A percentile compares a stretch with the other conserved stretches of the same genome.
Conservation (phyloP, 2,329 filamentous ascomycete genomes). For the Aspergillus aculeatus region DNA sequence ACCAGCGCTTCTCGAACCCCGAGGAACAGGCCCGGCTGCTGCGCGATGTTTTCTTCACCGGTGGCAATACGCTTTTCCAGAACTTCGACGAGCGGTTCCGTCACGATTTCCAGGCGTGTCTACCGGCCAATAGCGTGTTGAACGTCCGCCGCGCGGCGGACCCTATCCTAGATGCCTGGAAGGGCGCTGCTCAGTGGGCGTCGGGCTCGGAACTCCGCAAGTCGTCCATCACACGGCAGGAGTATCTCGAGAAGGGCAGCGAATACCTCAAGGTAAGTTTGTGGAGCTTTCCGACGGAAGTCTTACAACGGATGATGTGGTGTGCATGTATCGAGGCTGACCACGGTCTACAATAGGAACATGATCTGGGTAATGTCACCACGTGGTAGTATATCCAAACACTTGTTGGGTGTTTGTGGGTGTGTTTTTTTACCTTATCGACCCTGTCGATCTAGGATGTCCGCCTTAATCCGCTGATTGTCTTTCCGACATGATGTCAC, state of each 20-base stretch:
- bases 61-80: constrained; percentile 83
- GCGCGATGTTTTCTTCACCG: constrained; percentile 86
- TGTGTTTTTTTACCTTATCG: neutral
- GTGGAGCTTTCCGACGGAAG: neutral
- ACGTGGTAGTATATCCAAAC: constrained; percentile 22
- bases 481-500: neutral
- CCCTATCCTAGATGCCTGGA: constrained; percentile 85
- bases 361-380: constrained; percentile 39
- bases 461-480: neutral
- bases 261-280: constrained; percentile 79
- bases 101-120: constrained; percentile 67
- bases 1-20: constrained; percentile 66
- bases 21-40: constrained; percentile 67
- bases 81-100: constrained; percentile 82
- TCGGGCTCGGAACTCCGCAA: constrained; percentile 56
- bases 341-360: constrained; percentile 27
- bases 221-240: constrained; percentile 71
- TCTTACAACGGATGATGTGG: neutral
- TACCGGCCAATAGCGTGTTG: constrained; percentile 69
- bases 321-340: constrained; percentile 10
- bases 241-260: constrained; percentile 86
- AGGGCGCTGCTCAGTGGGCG: constrained; percentile 85
- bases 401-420: too few relatives aligned
- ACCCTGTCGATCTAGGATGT: neutral
- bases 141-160: constrained; percentile 71